A percentile compares a stretch with the other conserved stretches of the same genome.
These are phyloP conservation scores for Plasmodium vinckei DNA, from an alignment of 169 alveolate species.

Conservation along the genomic window DNA sequence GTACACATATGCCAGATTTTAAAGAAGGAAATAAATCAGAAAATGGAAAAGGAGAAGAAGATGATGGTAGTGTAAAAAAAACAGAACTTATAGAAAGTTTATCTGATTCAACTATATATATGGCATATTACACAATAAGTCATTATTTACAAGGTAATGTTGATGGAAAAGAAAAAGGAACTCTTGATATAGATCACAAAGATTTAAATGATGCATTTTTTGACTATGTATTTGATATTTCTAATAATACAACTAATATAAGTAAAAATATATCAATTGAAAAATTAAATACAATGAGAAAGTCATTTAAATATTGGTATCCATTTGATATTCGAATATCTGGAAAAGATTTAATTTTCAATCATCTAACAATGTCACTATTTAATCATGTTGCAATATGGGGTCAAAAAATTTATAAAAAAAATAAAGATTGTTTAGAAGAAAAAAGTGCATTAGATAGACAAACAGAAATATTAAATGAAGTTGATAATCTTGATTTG, in stretches of 20 bases:
- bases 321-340: slow-evolving; percentile 91
- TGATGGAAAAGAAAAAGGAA: slow-evolving; percentile 91
- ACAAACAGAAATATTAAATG: slow-evolving; percentile 68
- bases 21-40: neutral
- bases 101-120: slow-evolving; percentile 99
- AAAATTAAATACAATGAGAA: slow-evolving; percentile 88
- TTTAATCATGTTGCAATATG: slow-evolving; percentile 99
- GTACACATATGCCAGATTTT: slow-evolving; percentile 97
- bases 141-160: slow-evolving; percentile 96
- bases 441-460: slow-evolving; percentile 40
- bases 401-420: slow-evolving; percentile 83
- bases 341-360: slow-evolving; percentile 98
- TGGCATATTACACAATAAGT: slow-evolving; percentile 99
- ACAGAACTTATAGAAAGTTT: slow-evolving; percentile 96
- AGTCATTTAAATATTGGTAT: slow-evolving; percentile 96
- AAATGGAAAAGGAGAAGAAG: neutral
- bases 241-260: slow-evolving; percentile 87
- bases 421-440: slow-evolving; percentile 27
- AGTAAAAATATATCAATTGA: slow-evolving; percentile 81
- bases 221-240: slow-evolving; percentile 94
- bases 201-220: slow-evolving; percentile 95
- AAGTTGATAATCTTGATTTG: slow-evolving; percentile 41
- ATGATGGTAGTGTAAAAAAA: neutral
- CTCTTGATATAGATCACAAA: slow-evolving; percentile 90
- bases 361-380: slow-evolving; percentile 98